A percentile compares a stretch with the other conserved stretches of the same genome.
These are phyloP conservation scores for fission yeast (Schizosaccharomyces pombe) DNA, from an alignment of 805 yeast genomes.

Conservation along the genomic window DNA sequence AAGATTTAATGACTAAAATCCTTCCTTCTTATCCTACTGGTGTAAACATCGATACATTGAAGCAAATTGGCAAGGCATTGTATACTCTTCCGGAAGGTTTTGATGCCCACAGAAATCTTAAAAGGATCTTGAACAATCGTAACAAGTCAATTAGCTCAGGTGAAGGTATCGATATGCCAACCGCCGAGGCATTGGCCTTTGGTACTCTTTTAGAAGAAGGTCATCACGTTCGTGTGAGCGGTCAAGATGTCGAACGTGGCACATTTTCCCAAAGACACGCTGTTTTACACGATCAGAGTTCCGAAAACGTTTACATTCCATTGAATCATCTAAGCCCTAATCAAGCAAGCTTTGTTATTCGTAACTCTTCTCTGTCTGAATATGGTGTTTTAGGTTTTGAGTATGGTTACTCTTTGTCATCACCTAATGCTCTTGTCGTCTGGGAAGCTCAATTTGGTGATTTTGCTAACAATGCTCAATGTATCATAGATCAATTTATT, in stretches of 20 bases:
- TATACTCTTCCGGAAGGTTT: constrained; percentile 72
- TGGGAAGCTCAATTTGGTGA: constrained; percentile 99
- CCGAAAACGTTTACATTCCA: constrained; percentile 67
- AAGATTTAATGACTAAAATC: constrained; percentile 83
- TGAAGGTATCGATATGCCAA: constrained; percentile 94
- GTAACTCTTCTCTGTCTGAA: constrained; percentile 90
- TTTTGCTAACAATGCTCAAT: constrained; percentile 98
- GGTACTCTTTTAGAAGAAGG: constrained; percentile 87
- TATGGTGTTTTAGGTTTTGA: constrained; percentile 99
- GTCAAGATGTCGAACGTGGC: constrained; percentile 99
- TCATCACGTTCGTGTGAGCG: constrained; percentile 86
- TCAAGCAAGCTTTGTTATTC: constrained; percentile 69
- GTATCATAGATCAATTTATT: constrained; percentile 84
- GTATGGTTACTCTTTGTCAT: constrained; percentile 92
- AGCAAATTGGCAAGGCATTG: constrained; percentile 53
- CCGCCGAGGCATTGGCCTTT: constrained; percentile 96
- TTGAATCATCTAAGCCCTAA: constrained; percentile 52
- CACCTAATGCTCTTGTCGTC: constrained; percentile 88
- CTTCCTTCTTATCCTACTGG: constrained; percentile 93
- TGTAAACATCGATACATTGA: constrained; percentile 44
- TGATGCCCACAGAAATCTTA: constrained; percentile 80
- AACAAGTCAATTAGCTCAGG: constrained; percentile 70
- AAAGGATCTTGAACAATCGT: constrained; percentile 77
- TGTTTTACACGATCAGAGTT: constrained; percentile 83
- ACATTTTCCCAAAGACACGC: constrained; percentile 99